Conservation (phyloP, 1,284 basidiomycete species). For the Agaricales sp. region DNA sequence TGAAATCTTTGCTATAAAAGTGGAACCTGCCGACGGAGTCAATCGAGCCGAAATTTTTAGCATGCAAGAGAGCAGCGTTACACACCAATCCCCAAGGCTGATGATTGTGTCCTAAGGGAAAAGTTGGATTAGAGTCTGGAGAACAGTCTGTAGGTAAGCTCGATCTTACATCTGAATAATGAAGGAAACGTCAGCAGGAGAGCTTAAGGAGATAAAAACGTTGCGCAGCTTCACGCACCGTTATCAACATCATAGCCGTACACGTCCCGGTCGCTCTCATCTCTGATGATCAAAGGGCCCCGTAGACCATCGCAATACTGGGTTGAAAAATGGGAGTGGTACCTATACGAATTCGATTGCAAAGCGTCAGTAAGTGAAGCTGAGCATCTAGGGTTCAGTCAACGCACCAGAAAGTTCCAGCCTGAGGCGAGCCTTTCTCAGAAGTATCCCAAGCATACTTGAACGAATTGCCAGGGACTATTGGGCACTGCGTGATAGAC, state of each 20-base stretch:
- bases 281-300: neutral
- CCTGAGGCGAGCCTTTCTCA: constrained; percentile 12
- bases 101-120: constrained; percentile 11
- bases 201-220: neutral
- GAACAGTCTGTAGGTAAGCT: neutral
- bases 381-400: no score
- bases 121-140: neutral
- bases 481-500: constrained; percentile 27
- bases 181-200: neutral
- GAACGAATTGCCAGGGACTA: constrained; percentile 22
- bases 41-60: constrained; percentile 6
- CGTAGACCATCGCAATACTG: no score
- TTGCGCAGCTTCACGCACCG: neutral
- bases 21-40: constrained; percentile 3
- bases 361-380: no score
- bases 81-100: constrained; percentile 20
- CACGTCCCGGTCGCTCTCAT: neutral
- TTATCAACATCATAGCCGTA: constrained; percentile 1
- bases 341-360: no score
- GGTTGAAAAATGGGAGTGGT: no score
- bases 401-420: neutral
- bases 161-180: neutral
- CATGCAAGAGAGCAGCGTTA: constrained; percentile 9
- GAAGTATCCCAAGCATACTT: constrained; percentile 16
- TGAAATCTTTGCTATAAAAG: neutral